A percentile compares a stretch with the other conserved stretches of the same genome.
These are phyloP conservation scores for Fusarium verrucosum DNA, from an alignment of 2,329 filamentous ascomycete genomes.

Conservation along the genomic window DNA sequence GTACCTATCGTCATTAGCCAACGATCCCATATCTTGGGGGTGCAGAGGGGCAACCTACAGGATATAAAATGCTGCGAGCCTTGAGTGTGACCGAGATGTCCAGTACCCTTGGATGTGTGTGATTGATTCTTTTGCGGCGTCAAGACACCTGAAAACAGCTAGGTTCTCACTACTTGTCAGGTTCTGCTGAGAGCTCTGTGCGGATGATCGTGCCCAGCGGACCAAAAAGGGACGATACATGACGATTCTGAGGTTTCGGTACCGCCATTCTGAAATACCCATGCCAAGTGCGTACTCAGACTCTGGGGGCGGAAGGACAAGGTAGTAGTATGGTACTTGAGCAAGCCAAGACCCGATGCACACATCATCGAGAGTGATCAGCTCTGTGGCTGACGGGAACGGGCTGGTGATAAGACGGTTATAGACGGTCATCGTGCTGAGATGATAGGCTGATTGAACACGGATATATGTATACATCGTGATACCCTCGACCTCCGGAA, in stretches of 20 bases:
- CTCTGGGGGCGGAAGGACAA: not conserved
- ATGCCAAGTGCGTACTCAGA: slow-evolving; percentile 20
- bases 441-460: slow-evolving; percentile 28
- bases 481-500: slow-evolving; percentile 21
- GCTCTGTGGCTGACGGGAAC: slow-evolving; percentile 25
- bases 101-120: slow-evolving; percentile 17
- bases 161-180: slow-evolving; percentile 24
- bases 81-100: slow-evolving; percentile 19
- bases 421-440: slow-evolving; percentile 28
- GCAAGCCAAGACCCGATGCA: slow-evolving; percentile 30
- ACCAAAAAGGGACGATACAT: slow-evolving; percentile 31
- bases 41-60: not conserved
- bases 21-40: rapidly evolving
- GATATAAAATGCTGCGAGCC: slow-evolving; percentile 26
- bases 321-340: slow-evolving; percentile 27
- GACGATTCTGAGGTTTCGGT: slow-evolving; percentile 22
- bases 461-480: slow-evolving; percentile 25
- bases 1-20: not conserved
- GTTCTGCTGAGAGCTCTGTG: slow-evolving; percentile 13
- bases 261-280: slow-evolving; percentile 22
- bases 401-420: slow-evolving; percentile 32
- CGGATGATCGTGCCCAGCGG: slow-evolving; percentile 17
- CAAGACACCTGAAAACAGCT: slow-evolving; percentile 23
- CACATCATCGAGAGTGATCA: slow-evolving; percentile 19
- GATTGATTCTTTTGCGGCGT: slow-evolving; percentile 24